Evolutionary conservation across 352 stramenopile species (phyloP).

Genomic region (Globisporangium carolinianum): DNA sequence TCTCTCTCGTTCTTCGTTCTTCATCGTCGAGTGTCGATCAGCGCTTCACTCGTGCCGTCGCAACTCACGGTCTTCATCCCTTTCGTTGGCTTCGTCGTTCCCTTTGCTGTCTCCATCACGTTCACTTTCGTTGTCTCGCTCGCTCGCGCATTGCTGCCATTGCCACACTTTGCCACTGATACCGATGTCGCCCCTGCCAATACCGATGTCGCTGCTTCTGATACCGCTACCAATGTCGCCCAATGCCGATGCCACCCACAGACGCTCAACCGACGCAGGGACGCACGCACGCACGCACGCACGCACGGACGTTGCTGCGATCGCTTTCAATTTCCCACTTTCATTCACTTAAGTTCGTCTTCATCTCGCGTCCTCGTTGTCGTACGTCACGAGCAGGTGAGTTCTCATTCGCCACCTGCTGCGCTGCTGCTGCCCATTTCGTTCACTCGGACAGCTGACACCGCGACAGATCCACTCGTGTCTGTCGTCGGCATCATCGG

Average conservation of each 20-base stretch:
- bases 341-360: slow-evolving; percentile 1
- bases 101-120: slow-evolving; percentile 3
- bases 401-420: slow-evolving; percentile 4
- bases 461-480: too few relatives aligned
- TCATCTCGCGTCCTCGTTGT: slow-evolving; percentile 17
- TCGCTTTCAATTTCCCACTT: background rate
- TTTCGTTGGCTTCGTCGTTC: background rate
- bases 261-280: background rate
- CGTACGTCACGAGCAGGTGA: too few relatives aligned
- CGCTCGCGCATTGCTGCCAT: background rate
- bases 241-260: background rate
- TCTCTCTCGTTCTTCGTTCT: slow-evolving; percentile 18
- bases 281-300: background rate
- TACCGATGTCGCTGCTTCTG: too few relatives aligned
- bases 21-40: background rate
- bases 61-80: background rate
- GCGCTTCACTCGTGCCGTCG: background rate
- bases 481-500: background rate
- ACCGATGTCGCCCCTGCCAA: background rate
- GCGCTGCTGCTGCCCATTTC: slow-evolving; percentile 1
- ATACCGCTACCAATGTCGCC: too few relatives aligned
- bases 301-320: too few relatives aligned
- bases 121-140: background rate
- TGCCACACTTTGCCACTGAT: background rate
- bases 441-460: too few relatives aligned